Evolutionary conservation across 148 eudicot genomes (phyloP), one percentile per base, ranked within the genome.

Genomic region (Nepenthes gracilis): DNA sequence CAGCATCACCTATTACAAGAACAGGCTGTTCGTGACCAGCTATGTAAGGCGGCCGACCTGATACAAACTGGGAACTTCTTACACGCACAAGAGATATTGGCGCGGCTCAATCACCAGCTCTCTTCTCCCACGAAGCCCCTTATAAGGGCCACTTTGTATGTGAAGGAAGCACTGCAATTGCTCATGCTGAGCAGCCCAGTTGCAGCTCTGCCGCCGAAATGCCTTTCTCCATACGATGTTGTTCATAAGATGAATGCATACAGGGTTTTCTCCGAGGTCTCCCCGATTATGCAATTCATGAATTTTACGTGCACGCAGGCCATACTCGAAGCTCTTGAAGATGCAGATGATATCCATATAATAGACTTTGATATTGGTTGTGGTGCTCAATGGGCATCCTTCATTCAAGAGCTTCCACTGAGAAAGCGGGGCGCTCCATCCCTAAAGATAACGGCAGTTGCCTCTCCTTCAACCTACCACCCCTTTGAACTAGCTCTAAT

Each of bases 61-160:
- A 77, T 86, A 58, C 84, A 80, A 63, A 67, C 84, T 8, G 96
- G 96, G 71, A 89, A 86, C 61, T 75, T 77, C 32, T 70, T 71
- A 74, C 96, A 80, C 86, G 91, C 92, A 89, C 99, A 93, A 78
- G 95, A 80, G 99, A 93, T 93, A 93, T 93, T 93, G 99, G 99
- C 99, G 99, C 99, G 99, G 99, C 99, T 93, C 99, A 93, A 93
- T 93, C 99, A 93, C 81, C 96, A 81, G 84, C 87, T 82, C 76
- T 81, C 89, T 55, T 76, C 85, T 7, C 77, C 72, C 12, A 81
- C 85, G 55, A 92, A 85, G 81, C 98, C 98, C 64, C 81, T 85
- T 52, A 32, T 65, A 45, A 74, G 96, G 81, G 90, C 86, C 65
- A 83, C 96, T 65, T 84, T 81, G 43, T 85, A 81, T 48, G 79